These are phyloP conservation scores for Nicotiana obtusifolia DNA, from an alignment of 257 asterid species.

Conservation along the genomic window DNA sequence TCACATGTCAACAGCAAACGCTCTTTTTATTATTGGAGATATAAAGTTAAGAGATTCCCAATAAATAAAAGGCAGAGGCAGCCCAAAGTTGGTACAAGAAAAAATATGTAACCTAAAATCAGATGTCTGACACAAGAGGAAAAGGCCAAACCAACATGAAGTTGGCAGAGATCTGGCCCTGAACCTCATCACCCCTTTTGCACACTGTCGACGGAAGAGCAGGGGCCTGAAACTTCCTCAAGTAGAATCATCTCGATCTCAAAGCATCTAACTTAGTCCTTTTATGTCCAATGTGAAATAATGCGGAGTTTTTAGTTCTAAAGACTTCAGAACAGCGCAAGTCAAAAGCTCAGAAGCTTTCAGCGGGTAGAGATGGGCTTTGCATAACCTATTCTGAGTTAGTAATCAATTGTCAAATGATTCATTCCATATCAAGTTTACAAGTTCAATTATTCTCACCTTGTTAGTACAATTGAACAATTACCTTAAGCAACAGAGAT, in stretches of 20 bases:
- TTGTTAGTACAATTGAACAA: slow-evolving; percentile 6
- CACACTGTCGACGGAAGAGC: neutral
- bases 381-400: neutral
- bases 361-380: neutral
- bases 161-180: neutral
- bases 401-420: neutral
- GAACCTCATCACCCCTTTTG: neutral
- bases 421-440: neutral
- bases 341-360: neutral
- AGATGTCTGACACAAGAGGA: neutral
- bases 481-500: slow-evolving; percentile 69
- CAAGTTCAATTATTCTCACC: neutral
- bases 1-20: neutral
- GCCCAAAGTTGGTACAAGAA: neutral
- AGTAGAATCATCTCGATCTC: neutral
- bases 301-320: neutral
- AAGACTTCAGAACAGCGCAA: neutral
- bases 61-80: neutral
- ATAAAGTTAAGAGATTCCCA: neutral
- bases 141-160: neutral
- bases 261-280: neutral
- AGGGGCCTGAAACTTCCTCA: neutral
- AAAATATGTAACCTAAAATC: neutral
- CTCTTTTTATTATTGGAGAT: neutral
- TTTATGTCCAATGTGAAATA: neutral